These are phyloP conservation scores for Eucalyptus decipiens DNA, from an alignment of 345 rosid species.

Conservation along the genomic window DNA sequence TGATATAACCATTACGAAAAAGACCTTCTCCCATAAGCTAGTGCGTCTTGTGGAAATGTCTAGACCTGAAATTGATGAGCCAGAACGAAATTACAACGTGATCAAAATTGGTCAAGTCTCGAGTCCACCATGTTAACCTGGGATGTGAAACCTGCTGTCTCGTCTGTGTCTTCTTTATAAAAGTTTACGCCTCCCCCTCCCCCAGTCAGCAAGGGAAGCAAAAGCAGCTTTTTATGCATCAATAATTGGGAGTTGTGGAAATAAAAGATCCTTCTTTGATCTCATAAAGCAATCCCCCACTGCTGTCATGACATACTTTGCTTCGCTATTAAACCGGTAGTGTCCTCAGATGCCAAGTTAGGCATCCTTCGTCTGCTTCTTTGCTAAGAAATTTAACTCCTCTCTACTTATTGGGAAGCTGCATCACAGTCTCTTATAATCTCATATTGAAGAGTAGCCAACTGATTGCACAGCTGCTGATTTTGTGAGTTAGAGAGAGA, in stretches of 20 bases:
- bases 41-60: neutral
- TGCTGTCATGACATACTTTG: constrained; percentile 25
- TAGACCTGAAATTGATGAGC: neutral
- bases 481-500: neutral
- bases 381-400: constrained; percentile 27
- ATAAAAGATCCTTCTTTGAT: constrained; percentile 1
- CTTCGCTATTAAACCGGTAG: constrained; percentile 13
- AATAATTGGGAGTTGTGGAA: constrained; percentile 2
- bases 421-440: neutral
- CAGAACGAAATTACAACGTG: neutral
- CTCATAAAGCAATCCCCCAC: constrained; percentile 30
- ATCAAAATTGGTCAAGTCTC: neutral
- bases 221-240: constrained; percentile 9
- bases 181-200: neutral
- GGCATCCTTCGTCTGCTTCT: constrained; percentile 35
- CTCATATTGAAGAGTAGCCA: neutral
- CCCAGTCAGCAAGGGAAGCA: neutral
- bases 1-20: neutral
- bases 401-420: neutral
- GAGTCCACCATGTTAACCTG: neutral
- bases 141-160: neutral
- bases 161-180: neutral
- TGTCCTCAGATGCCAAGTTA: constrained; percentile 31
- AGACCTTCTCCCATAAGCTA: neutral
- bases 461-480: neutral